A percentile compares a stretch with the other conserved stretches of the same genome.
Conservation (phyloP, 2,329 filamentous ascomycete genomes). For the Teratosphaeria epicoccoides region DNA sequence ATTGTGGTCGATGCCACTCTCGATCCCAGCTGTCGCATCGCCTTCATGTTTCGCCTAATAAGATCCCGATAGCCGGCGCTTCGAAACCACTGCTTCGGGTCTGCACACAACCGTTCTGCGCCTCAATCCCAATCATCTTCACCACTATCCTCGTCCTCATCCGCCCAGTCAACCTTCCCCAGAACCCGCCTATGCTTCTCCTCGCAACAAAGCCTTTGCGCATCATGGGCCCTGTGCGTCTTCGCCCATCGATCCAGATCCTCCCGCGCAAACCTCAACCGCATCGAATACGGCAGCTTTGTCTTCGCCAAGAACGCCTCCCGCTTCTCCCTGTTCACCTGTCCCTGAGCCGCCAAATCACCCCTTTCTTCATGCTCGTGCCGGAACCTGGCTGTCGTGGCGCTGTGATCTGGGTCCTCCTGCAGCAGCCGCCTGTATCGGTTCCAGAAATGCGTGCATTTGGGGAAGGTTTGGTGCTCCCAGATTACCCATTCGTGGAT, state of each 20-base stretch:
- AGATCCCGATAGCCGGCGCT: too few species aligned
- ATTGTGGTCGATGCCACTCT: too few species aligned
- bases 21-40: too few species aligned
- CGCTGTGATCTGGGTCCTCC: not conserved
- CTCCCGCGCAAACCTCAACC: not conserved
- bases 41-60: too few species aligned
- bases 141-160: constrained; percentile 27
- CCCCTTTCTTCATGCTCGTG: not conserved
- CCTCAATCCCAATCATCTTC: constrained; percentile 30
- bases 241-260: not conserved
- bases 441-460: not conserved
- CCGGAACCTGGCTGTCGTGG: not conserved
- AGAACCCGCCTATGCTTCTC: not conserved
- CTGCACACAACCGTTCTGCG: too few species aligned
- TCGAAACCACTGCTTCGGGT: too few species aligned
- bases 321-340: not conserved
- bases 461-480: not conserved
- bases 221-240: not conserved
- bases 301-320: not conserved
- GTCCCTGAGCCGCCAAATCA: not conserved
- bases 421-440: not conserved
- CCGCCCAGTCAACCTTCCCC: constrained; percentile 24
- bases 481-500: not conserved
- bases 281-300: not conserved
- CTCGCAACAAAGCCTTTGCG: not conserved